A percentile compares a stretch with the other conserved stretches of the same genome.
Conservation (phyloP, 345 rosid genomes). For the Salix purpurea region DNA sequence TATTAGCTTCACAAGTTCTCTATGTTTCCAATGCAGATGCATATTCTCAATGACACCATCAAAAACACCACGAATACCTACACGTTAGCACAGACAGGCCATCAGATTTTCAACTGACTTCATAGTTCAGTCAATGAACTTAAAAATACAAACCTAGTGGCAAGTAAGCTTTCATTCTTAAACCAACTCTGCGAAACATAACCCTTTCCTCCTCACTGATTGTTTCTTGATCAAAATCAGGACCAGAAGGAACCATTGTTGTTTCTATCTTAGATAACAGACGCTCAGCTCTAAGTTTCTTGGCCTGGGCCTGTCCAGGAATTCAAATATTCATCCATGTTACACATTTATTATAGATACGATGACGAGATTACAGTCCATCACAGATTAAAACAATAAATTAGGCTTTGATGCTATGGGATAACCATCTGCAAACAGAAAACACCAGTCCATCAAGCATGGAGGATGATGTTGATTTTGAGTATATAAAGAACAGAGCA, state of each 20-base stretch:
- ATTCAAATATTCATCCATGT: slow-evolving; percentile 14
- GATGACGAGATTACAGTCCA: background rate
- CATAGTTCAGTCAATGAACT: background rate
- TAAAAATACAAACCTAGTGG: slow-evolving; percentile 66
- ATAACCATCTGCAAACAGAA: slow-evolving; percentile 1
- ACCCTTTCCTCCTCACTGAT: slow-evolving; percentile 87
- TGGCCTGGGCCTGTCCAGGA: slow-evolving; percentile 67
- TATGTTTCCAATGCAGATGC: slow-evolving; percentile 99
- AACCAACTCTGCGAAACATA: slow-evolving; percentile 89
- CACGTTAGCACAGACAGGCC: slow-evolving; percentile 7
- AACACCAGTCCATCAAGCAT: slow-evolving; percentile 7
- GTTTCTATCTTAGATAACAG: slow-evolving; percentile 83
- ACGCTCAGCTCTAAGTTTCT: slow-evolving; percentile 83
- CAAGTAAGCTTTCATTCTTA: slow-evolving; percentile 89
- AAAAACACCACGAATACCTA: slow-evolving; percentile 97
- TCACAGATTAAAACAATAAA: background rate
- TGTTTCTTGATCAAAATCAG: slow-evolving; percentile 97
- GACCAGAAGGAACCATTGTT: slow-evolving; percentile 89
- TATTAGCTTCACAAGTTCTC: slow-evolving; percentile 95
- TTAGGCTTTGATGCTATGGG: background rate
- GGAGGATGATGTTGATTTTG: background rate
- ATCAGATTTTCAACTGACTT: slow-evolving; percentile 17
- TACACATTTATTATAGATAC: background rate
- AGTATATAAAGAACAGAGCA: background rate
- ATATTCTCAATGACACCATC: slow-evolving; percentile 98